Evolutionary conservation across 1,284 basidiomycete genomes (phyloP).

Genomic region (Albatrellus sp.): DNA sequence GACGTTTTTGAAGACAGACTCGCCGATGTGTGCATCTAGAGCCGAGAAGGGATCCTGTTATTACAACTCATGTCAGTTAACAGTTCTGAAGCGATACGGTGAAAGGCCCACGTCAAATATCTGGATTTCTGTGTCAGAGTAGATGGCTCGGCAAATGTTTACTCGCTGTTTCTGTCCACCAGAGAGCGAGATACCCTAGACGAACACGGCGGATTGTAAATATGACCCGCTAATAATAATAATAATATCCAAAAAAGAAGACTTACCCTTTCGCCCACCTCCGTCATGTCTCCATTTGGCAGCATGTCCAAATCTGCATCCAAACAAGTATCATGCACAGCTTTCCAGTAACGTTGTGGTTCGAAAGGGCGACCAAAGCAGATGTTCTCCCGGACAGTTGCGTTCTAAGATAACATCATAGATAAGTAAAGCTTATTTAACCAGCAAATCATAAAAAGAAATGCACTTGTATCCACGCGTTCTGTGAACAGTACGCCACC

Average conservation of each 20-base stretch:
- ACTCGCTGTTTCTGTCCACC: slow-evolving; percentile 74
- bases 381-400: slow-evolving; percentile 72
- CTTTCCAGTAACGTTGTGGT: slow-evolving; percentile 67
- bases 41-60: slow-evolving; percentile 61
- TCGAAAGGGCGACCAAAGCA: slow-evolving; percentile 78
- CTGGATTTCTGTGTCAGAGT: slow-evolving; percentile 76
- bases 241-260: background rate
- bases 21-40: slow-evolving; percentile 81
- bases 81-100: background rate
- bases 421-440: background rate
- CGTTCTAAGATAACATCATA: slow-evolving; percentile 28
- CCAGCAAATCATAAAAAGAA: background rate
- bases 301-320: slow-evolving; percentile 73
- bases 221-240: background rate
- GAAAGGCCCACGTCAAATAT: slow-evolving; percentile 54
- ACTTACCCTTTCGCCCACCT: slow-evolving; percentile 71
- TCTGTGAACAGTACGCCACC: slow-evolving; percentile 43
- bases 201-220: background rate
- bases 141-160: slow-evolving; percentile 76
- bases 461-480: slow-evolving; percentile 44
- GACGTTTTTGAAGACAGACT: slow-evolving; percentile 77
- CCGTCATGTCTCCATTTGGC: slow-evolving; percentile 74
- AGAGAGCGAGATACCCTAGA: slow-evolving; percentile 63
- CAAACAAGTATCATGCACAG: slow-evolving; percentile 63
- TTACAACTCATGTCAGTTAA: background rate